Conservation (phyloP, 768 basidiomycete species). For the Solioccasus polychromus region DNA sequence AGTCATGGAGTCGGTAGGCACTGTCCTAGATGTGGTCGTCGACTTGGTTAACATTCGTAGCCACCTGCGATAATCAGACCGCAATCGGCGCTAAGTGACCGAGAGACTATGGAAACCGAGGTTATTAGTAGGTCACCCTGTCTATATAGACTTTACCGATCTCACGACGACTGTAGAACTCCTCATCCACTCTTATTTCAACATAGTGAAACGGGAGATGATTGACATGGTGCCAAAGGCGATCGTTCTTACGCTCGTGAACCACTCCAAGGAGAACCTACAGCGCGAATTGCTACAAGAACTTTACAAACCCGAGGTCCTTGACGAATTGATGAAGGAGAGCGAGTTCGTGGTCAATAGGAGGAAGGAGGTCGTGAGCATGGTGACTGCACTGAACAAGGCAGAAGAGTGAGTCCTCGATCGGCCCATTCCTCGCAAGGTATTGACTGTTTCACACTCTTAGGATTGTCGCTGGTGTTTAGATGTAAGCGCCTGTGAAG, state of each 20-base stretch:
- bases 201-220: constrained; percentile 98
- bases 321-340: constrained; percentile 94
- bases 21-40: constrained; percentile 8
- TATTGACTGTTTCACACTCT: constrained; percentile 9
- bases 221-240: constrained; percentile 99
- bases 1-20: constrained; percentile 54
- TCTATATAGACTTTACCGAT: background rate
- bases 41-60: constrained; percentile 29
- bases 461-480: constrained; percentile 67
- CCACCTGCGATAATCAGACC: constrained; percentile 89
- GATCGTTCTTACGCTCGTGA: constrained; percentile 87
- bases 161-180: constrained; percentile 56
- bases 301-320: constrained; percentile 94
- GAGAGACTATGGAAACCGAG: constrained; percentile 98
- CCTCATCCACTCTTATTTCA: constrained; percentile 95
- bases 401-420: constrained; percentile 89
- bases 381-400: constrained; percentile 94
- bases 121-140: constrained; percentile 84
- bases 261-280: constrained; percentile 89
- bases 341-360: constrained; percentile 85
- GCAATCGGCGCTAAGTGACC: constrained; percentile 85
- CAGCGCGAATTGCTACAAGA: constrained; percentile 94
- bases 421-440: background rate
- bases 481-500: constrained; percentile 14
- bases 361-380: constrained; percentile 90